phyloP scores from a whole-genome alignment of 176 grass and related monocot genomes.

The bread wheat (Triticum aestivum) region DNA sequence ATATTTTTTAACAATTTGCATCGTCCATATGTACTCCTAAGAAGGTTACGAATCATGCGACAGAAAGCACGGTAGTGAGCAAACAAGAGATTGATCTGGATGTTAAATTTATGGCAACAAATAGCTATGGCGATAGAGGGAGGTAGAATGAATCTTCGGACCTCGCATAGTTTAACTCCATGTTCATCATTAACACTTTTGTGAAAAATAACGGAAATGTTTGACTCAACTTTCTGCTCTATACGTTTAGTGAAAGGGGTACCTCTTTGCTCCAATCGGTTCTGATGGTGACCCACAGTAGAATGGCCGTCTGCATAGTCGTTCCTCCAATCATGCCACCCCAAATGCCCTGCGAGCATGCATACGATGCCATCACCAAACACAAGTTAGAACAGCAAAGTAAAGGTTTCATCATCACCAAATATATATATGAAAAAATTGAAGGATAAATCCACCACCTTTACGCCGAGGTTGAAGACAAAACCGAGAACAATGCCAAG shows the following conservation, averaged over 20 bases:
- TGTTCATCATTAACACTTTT: not conserved
- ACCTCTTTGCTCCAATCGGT: constrained; percentile 84
- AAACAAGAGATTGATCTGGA: not conserved
- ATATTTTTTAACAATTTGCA: not conserved
- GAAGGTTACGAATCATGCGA: not conserved
- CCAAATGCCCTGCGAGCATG: constrained; percentile 62
- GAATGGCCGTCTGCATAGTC: constrained; percentile 63
- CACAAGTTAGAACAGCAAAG: not conserved
- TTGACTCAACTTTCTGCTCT: not conserved
- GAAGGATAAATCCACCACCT: constrained; percentile 30
- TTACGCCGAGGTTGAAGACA: constrained; percentile 60
- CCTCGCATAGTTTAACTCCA: not conserved
- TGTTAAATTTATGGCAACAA: not conserved
- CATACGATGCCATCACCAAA: not conserved
- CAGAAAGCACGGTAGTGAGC: not conserved
- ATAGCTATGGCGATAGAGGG: too few relatives aligned
- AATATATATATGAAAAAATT: not conserved
- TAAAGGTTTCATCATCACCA: not conserved
- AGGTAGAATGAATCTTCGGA: not conserved
- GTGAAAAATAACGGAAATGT: not conserved
- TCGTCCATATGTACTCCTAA: not conserved
- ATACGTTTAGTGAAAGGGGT: not conserved
- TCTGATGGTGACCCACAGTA: constrained; percentile 62
- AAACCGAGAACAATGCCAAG: constrained; percentile 71
- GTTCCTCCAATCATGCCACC: constrained; percentile 86